Conservation (phyloP, 1,139 yeast genomes). For the Taphrina communis region DNA sequence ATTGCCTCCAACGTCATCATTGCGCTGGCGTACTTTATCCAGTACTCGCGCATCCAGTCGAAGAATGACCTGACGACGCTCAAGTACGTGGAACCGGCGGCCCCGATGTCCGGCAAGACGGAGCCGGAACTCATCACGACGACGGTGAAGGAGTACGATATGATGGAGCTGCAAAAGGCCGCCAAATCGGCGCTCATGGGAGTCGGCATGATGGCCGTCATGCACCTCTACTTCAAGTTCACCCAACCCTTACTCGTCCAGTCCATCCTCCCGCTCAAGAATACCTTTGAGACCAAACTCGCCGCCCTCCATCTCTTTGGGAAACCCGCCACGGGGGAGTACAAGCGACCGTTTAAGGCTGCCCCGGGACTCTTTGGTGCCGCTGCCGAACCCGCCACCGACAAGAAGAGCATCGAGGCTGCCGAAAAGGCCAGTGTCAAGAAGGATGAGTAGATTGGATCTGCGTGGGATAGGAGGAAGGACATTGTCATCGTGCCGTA, state of each 20-base stretch:
- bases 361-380: conserved; percentile 74
- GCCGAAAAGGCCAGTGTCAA: conserved; percentile 94
- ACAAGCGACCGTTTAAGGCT: conserved; percentile 96
- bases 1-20: conserved; percentile 69
- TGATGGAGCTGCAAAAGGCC: conserved; percentile 38
- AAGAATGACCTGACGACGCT: conserved; percentile 73
- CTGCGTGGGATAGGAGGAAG: conserved; percentile 45
- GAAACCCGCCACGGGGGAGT: conserved; percentile 82
- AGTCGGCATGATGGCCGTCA: conserved; percentile 96
- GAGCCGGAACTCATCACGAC: conserved; percentile 78
- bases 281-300: conserved; percentile 87
- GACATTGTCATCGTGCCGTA: neutral
- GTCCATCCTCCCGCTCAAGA: conserved; percentile 85
- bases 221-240: conserved; percentile 97
- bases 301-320: conserved; percentile 91
- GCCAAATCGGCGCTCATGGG: conserved; percentile 73
- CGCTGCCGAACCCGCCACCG: conserved; percentile 71
- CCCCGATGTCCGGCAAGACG: conserved; percentile 75
- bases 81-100: conserved; percentile 87
- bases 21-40: conserved; percentile 61
- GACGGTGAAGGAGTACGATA: conserved; percentile 90
- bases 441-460: conserved; percentile 71
- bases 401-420: conserved; percentile 80
- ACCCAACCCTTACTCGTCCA: conserved; percentile 97
- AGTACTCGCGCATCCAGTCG: conserved; percentile 28